A percentile compares a stretch with the other conserved stretches of the same genome.
phyloP scores from a whole-genome alignment of 208 protist species.

The Acanthamoeba castellanii region DNA sequence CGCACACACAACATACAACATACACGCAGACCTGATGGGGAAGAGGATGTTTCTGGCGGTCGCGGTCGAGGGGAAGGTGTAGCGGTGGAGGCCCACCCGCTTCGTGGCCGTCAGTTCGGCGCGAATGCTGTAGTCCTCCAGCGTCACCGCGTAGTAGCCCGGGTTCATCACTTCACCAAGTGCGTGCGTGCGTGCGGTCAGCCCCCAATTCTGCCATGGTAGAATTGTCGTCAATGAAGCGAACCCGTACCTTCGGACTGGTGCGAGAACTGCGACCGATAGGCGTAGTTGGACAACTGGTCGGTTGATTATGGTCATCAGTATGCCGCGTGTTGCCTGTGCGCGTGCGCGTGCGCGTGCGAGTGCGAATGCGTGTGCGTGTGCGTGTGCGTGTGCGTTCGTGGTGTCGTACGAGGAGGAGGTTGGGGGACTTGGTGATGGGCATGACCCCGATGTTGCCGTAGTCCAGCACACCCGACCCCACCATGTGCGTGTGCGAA shows the following conservation, averaged over 20 bases:
- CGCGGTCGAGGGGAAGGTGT: neutral
- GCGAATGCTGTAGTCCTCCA: neutral
- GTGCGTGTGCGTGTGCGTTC: neutral
- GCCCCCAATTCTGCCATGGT: neutral
- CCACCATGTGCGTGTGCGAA: constrained; percentile 37
- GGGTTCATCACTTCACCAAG: neutral
- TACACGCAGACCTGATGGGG: constrained; percentile 28
- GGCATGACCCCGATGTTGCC: constrained; percentile 21
- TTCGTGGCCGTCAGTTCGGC: neutral
- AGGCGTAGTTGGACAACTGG: constrained; percentile 3
- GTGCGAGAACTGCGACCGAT: constrained; percentile 4
- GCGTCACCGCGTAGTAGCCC: constrained; percentile 10
- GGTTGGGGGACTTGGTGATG: neutral
- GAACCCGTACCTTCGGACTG: neutral
- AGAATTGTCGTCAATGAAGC: neutral
- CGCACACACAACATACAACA: no score
- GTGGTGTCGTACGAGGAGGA: neutral
- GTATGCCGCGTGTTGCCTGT: neutral
- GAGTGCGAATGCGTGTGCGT: no score
- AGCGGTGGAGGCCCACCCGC: neutral
- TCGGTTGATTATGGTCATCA: neutral
- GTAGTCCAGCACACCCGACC: neutral
- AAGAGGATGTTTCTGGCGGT: neutral
- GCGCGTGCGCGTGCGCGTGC: no score
- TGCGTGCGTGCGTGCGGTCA: neutral